phyloP scores from a whole-genome alignment of 495 filamentous ascomycete genomes.

The Bacidia rubella region DNA sequence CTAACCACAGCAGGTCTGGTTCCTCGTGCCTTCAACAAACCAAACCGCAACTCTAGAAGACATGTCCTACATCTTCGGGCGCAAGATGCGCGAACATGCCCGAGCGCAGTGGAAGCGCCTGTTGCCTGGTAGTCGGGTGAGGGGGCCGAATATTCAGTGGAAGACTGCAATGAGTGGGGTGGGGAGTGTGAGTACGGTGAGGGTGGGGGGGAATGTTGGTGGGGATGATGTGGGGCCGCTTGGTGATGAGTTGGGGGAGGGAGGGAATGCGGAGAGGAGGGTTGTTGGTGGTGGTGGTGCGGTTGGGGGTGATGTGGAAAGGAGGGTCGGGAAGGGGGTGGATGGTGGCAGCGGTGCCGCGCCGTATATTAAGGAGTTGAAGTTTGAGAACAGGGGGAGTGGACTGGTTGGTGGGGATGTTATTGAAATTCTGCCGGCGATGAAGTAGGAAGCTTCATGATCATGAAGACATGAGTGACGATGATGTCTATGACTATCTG shows the following conservation, averaged over 20 bases:
- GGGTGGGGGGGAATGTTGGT: neutral
- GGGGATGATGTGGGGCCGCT: neutral
- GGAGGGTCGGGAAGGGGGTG: neutral
- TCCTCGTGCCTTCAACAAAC: conserved; percentile 8
- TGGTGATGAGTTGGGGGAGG: neutral
- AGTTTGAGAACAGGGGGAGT: neutral
- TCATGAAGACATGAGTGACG: no score
- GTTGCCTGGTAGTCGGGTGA: neutral
- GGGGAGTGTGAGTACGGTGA: neutral
- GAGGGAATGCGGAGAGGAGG: neutral
- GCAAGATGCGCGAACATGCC: conserved; percentile 1
- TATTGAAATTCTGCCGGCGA: neutral
- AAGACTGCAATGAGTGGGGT: neutral
- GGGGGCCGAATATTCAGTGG: neutral
- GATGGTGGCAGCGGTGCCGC: neutral
- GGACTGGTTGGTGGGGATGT: neutral
- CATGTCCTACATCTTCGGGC: conserved; percentile 10
- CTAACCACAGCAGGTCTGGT: conserved; percentile 2
- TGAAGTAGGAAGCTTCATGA: neutral
- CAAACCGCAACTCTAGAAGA: conserved; percentile 6
- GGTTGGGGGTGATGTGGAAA: neutral
- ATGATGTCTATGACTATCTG: no score
- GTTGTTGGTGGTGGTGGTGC: neutral
- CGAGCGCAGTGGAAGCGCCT: neutral
- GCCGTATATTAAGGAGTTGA: neutral